A percentile compares a stretch with the other conserved stretches of the same genome.
Evolutionary conservation across 148 eudicot genomes (phyloP).

Genomic region (Pouteria glomerata): DNA sequence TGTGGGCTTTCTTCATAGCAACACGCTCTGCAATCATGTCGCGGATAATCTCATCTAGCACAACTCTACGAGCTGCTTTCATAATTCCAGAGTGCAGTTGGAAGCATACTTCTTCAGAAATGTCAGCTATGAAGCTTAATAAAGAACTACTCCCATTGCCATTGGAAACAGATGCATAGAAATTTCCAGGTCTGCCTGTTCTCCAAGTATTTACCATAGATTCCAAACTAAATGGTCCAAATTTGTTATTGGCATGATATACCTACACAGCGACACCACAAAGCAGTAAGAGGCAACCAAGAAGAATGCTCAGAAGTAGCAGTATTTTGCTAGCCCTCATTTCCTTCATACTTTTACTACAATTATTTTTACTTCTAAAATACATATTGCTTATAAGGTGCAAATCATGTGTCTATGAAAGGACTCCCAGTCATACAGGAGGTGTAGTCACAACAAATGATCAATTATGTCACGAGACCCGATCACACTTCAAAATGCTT

Average conservation of each 20-base stretch:
- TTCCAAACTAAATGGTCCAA: slow-evolving; percentile 40
- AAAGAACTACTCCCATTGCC: slow-evolving; percentile 21
- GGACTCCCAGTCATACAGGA: no score
- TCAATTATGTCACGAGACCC: no score
- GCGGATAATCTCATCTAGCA: slow-evolving; percentile 82
- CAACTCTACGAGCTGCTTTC: slow-evolving; percentile 68
- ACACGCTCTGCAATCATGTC: slow-evolving; percentile 48
- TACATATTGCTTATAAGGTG: no score
- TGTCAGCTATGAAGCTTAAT: slow-evolving; percentile 31
- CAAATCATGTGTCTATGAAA: no score
- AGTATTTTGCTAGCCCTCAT: no score
- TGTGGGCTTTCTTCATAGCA: slow-evolving; percentile 52
- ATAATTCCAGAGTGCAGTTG: slow-evolving; percentile 77
- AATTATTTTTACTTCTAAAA: no score
- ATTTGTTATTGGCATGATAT: slow-evolving; percentile 46
- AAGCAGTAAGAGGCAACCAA: not conserved
- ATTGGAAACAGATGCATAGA: slow-evolving; percentile 13
- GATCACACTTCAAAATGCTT: no score
- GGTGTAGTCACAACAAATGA: no score
- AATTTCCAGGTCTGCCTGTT: slow-evolving; percentile 26
- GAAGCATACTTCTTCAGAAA: slow-evolving; percentile 65
- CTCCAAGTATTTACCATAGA: slow-evolving; percentile 52
- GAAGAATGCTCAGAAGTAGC: not conserved
- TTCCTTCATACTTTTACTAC: no score
- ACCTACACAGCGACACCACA: slow-evolving; percentile 43